These are phyloP conservation scores for Aspergillus ochraceoroseus DNA, from an alignment of 2,329 filamentous ascomycete species.

Conservation along the genomic window DNA sequence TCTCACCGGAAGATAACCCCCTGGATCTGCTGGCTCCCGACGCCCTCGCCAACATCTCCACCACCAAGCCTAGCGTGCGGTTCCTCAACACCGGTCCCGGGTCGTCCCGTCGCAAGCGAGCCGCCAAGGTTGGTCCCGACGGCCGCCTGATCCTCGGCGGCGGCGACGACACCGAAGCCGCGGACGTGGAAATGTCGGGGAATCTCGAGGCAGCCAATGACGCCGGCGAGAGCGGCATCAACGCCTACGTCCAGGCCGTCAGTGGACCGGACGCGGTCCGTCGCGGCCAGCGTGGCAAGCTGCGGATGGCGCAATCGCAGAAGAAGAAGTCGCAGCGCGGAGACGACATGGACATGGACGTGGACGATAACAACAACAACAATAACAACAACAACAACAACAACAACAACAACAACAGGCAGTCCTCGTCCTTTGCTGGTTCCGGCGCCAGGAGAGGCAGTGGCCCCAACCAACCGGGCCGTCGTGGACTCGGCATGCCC, in stretches of 20 bases:
- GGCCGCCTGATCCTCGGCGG: constrained; percentile 44
- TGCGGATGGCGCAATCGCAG: constrained; percentile 53
- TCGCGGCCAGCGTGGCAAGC: constrained; percentile 55
- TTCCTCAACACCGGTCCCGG: constrained; percentile 40
- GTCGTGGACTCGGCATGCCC: constrained; percentile 27
- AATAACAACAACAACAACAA: constrained; percentile 13
- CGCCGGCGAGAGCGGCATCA: constrained; percentile 43
- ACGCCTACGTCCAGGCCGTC: constrained; percentile 59
- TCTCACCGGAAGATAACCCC: constrained; percentile 74
- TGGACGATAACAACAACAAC: constrained; percentile 21
- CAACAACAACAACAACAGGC: constrained; percentile 3
- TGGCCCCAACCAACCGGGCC: constrained; percentile 13
- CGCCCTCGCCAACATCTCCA: constrained; percentile 87
- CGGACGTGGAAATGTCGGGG: constrained; percentile 45
- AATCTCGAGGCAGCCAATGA: constrained; percentile 37
- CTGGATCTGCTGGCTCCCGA: constrained; percentile 87
- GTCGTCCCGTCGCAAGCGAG: constrained; percentile 39
- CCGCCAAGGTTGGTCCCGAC: constrained; percentile 43
- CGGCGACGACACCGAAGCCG: constrained; percentile 22
- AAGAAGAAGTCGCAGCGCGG: constrained; percentile 35
- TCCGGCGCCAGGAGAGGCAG: constrained; percentile 7
- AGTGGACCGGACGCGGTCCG: constrained; percentile 56
- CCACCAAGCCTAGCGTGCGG: constrained; percentile 66
- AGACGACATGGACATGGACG: constrained; percentile 44
- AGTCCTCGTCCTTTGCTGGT: constrained; percentile 9